These are phyloP conservation scores for Cordyceps sp. DNA, from an alignment of 2,329 filamentous ascomycete species.

Conservation along the genomic window DNA sequence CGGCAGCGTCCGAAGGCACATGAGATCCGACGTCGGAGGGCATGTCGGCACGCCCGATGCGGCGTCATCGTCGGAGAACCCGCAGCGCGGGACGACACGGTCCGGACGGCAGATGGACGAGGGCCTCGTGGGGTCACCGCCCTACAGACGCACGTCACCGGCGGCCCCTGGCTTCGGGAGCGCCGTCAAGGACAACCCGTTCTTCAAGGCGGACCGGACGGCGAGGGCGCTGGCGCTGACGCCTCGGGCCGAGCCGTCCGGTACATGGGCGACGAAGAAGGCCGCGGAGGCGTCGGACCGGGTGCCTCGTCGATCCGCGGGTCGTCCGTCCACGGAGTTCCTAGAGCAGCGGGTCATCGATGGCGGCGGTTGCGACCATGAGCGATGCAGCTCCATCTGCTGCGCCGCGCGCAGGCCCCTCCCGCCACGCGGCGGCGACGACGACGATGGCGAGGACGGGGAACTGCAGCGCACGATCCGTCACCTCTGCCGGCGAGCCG, in stretches of 20 bases:
- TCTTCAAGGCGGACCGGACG: conserved; percentile 14
- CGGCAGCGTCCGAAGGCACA: too few species aligned
- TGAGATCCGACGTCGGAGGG: not conserved
- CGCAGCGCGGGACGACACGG: not conserved
- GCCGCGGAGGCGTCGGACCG: conserved; percentile 13
- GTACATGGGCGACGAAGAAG: conserved; percentile 6
- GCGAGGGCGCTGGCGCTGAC: conserved; percentile 6
- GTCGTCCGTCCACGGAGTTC: conserved; percentile 3
- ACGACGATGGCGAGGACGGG: not conserved
- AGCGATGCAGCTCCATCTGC: conserved; percentile 17
- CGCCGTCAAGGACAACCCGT: conserved; percentile 14
- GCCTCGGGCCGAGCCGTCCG: conserved; percentile 8
- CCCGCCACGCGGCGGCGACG: not conserved
- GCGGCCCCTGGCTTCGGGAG: conserved; percentile 3
- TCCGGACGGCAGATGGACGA: not conserved
- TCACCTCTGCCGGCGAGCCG: conserved; percentile 14
- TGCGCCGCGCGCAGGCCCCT: conserved; percentile 7
- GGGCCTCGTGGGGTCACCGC: too few species aligned
- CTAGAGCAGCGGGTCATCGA: conserved; percentile 10
- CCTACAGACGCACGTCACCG: not conserved
- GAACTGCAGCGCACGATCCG: conserved; percentile 8
- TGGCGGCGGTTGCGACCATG: conserved; percentile 9
- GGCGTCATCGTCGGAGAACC: not conserved
- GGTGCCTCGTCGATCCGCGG: conserved; percentile 8
- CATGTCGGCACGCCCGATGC: not conserved